These are phyloP conservation scores for Haemoproteus tartakovskyi DNA, from an alignment of 169 alveolate species.

Conservation along the genomic window DNA sequence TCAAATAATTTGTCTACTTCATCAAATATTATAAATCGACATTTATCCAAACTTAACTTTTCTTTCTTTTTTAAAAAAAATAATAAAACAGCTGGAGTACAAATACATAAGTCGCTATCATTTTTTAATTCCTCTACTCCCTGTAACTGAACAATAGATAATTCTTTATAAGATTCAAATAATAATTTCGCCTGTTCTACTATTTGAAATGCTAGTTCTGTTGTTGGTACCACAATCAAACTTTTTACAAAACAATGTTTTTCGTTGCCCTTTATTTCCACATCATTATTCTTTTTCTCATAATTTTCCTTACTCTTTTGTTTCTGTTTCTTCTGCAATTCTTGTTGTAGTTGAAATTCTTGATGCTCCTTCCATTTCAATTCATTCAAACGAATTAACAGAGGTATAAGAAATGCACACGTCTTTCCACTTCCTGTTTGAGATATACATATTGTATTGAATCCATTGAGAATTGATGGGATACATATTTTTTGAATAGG, in stretches of 20 bases:
- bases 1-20: slow-evolving; percentile 64
- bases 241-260: slow-evolving; percentile 5
- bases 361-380: background rate
- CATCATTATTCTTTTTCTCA: too few species aligned
- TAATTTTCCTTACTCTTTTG: too few species aligned
- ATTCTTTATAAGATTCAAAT: slow-evolving; percentile 17
- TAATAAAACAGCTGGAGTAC: slow-evolving; percentile 30
- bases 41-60: slow-evolving; percentile 32
- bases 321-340: background rate
- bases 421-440: slow-evolving; percentile 84
- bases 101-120: slow-evolving; percentile 17
- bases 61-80: background rate
- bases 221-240: slow-evolving; percentile 39
- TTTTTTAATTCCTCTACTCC: slow-evolving; percentile 17
- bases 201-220: slow-evolving; percentile 41
- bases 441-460: slow-evolving; percentile 74
- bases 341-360: background rate
- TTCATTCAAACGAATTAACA: slow-evolving; percentile 24
- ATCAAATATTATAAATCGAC: slow-evolving; percentile 41
- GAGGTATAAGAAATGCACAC: slow-evolving; percentile 74
- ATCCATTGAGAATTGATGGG: slow-evolving; percentile 71
- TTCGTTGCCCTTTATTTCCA: background rate
- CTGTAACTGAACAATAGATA: background rate
- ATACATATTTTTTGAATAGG: slow-evolving; percentile 61
- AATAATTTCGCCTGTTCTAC: slow-evolving; percentile 34